Base-by-base conservation (phyloP, 2,329 filamentous ascomycete species). In the Cladophialophora bantiana region DNA sequence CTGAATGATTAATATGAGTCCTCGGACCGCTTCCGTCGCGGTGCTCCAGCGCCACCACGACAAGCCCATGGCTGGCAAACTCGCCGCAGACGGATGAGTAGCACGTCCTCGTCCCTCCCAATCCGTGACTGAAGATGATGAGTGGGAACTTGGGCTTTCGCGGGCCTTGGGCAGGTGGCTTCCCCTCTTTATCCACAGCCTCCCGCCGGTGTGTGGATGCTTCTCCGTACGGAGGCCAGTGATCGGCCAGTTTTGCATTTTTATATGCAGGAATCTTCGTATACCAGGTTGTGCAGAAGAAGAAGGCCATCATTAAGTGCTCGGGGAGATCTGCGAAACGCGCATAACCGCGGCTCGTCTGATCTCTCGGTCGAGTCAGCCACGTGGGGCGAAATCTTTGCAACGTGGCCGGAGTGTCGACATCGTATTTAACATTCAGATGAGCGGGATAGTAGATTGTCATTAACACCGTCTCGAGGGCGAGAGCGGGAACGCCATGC, bases 11-110 rank as follows among this genome's bases (percentile, higher is more conserved):
- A 64, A 90, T 82, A 66, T 85, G 86, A 0, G 85, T 86, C 56
- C 88, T 79, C 3, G 88, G 86, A 2, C 86, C 87, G 63, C 85
- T 87, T 0, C 88, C 88, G 73, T 90, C 88, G 34, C 88, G 78
- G 74, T 90, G 88, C 75, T 91, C 88, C 31, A 90, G 73, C 0
- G 87, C 86, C 38, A 87, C 83, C 0, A 90, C 87, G 0, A 90
- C 79, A 71, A 90, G 89, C 0, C 88, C 87, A 70, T 89, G 87
- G 73, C 86, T 88, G 0, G 88, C 88, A 70, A 90, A 85, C 70
- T 90, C 87, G 7, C 88, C 86, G 70, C 88, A 90, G 1, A 90
- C 79, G 15, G 83, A 83, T 18, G 85, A 88, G 72, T 89, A 89
- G 68, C 84, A 85, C 2, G 87, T 89, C 55, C 87, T 78, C 1